Conservation (phyloP, 306 rosid genomes). For the Vigna radiata region DNA sequence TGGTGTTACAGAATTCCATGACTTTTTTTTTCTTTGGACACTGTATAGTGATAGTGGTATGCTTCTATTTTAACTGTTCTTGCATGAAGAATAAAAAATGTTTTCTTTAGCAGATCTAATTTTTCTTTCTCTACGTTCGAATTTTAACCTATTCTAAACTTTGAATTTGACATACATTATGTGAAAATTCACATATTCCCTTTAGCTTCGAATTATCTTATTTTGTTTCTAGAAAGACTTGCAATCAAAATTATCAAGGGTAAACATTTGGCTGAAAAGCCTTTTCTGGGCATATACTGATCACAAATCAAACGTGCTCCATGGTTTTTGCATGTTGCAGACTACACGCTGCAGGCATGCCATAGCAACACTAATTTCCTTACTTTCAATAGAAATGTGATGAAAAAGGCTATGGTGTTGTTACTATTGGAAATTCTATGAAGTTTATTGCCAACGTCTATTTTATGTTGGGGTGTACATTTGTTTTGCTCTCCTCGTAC, state of each 20-base stretch:
- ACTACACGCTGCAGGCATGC: neutral
- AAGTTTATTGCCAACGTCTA: slow-evolving; percentile 6
- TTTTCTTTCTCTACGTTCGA: slow-evolving; percentile 34
- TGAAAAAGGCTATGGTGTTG: slow-evolving; percentile 15
- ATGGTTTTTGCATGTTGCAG: slow-evolving; percentile 14
- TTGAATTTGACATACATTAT: slow-evolving; percentile 7
- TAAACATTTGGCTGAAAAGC: neutral
- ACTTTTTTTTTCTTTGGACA: slow-evolving; percentile 20
- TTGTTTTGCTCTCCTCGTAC: neutral
- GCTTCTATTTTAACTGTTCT: slow-evolving; percentile 31
- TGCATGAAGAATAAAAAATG: slow-evolving; percentile 20
- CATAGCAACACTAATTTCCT: neutral
- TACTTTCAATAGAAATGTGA: slow-evolving; percentile 12
- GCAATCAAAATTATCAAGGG: slow-evolving; percentile 26
- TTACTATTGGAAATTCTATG: slow-evolving; percentile 12
- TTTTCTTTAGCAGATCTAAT: neutral
- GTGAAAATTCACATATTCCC: neutral
- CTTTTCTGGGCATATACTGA: slow-evolving; percentile 9
- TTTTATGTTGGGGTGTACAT: slow-evolving; percentile 17
- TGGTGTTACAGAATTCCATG: neutral
- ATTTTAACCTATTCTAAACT: slow-evolving; percentile 10
- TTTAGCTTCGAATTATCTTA: slow-evolving; percentile 6
- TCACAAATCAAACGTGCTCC: slow-evolving; percentile 14
- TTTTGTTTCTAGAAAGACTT: slow-evolving; percentile 11
- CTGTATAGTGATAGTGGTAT: neutral